phyloP scores from a whole-genome alignment of 2,329 filamentous ascomycete genomes.

The Ceratocystis ficicola region DNA sequence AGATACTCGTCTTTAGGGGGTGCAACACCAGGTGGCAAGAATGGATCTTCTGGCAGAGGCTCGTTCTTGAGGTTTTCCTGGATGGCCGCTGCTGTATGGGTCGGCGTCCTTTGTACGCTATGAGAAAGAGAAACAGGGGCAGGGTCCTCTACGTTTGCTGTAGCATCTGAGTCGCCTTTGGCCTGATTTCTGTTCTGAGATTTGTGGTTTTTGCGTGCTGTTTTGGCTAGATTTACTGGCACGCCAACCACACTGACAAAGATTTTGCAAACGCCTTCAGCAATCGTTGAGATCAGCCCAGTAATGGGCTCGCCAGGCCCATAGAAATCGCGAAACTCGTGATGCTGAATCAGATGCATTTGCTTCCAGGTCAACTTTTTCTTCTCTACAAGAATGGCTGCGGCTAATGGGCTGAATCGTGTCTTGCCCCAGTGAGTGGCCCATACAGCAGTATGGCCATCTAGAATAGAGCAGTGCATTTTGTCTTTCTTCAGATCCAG shows the following conservation, averaged over 20 bases:
- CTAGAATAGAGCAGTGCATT: slow-evolving; percentile 55
- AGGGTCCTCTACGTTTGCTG: not conserved
- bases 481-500: slow-evolving; percentile 40
- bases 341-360: slow-evolving; percentile 51
- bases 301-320: slow-evolving; percentile 63
- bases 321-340: slow-evolving; percentile 66
- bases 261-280: slow-evolving; percentile 16
- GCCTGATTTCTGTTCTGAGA: not conserved
- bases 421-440: slow-evolving; percentile 48
- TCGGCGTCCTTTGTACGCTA: not conserved
- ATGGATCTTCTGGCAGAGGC: slow-evolving; percentile 16
- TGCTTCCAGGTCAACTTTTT: slow-evolving; percentile 52
- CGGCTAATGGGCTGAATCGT: slow-evolving; percentile 50
- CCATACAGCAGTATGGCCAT: slow-evolving; percentile 54
- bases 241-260: slow-evolving; percentile 33
- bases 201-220: slow-evolving; percentile 38
- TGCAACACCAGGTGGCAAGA: slow-evolving; percentile 23
- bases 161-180: not conserved
- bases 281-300: slow-evolving; percentile 35
- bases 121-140: not conserved
- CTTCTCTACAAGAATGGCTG: slow-evolving; percentile 49
- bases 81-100: slow-evolving; percentile 18
- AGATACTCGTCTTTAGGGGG: slow-evolving; percentile 32
- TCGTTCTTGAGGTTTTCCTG: slow-evolving; percentile 23
- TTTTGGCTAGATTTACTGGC: slow-evolving; percentile 49